Evolutionary conservation across 2,329 filamentous ascomycete species (phyloP).

Genomic region (Aspergillus sp.): DNA sequence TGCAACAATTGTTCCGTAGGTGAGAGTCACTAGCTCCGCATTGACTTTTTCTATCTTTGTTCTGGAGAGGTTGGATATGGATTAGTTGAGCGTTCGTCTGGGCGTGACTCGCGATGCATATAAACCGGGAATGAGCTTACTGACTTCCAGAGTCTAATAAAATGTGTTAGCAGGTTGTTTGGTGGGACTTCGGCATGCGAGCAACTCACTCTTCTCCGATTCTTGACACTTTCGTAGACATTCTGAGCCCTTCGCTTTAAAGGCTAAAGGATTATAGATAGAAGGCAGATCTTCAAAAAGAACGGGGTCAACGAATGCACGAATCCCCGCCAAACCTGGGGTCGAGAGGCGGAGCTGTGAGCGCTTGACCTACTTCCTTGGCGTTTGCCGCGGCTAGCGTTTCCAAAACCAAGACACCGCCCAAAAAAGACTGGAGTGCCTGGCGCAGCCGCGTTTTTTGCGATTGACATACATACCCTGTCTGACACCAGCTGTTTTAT

Average conservation of each 20-base stretch:
- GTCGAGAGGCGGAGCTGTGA: conserved; percentile 27
- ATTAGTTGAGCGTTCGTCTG: conserved; percentile 23
- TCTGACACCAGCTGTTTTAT: not conserved
- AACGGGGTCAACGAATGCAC: conserved; percentile 14
- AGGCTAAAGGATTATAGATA: not conserved
- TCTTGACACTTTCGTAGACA: conserved; percentile 68
- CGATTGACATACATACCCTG: not conserved
- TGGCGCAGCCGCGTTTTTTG: conserved; percentile 4
- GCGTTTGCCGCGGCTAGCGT: conserved; percentile 33
- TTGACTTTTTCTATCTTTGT: conserved; percentile 97
- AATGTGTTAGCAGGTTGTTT: conserved; percentile 33
- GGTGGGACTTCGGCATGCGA: not conserved
- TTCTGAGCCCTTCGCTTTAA: conserved; percentile 28
- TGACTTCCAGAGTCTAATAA: conserved; percentile 86
- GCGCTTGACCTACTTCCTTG: conserved; percentile 20
- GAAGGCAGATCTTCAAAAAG: not conserved
- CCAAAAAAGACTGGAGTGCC: conserved; percentile 3
- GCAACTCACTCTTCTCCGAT: conserved; percentile 73
- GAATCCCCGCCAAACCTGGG: conserved; percentile 25
- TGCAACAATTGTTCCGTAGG: conserved; percentile 95
- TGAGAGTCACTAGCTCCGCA: conserved; percentile 93
- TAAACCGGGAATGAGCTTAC: conserved; percentile 41
- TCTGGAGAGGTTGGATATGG: conserved; percentile 53
- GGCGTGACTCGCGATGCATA: not conserved
- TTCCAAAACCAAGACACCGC: conserved; percentile 19